These are phyloP conservation scores for Trichoderma atrobrunneum DNA, from an alignment of 2,329 filamentous ascomycete genomes.

Conservation along the genomic window DNA sequence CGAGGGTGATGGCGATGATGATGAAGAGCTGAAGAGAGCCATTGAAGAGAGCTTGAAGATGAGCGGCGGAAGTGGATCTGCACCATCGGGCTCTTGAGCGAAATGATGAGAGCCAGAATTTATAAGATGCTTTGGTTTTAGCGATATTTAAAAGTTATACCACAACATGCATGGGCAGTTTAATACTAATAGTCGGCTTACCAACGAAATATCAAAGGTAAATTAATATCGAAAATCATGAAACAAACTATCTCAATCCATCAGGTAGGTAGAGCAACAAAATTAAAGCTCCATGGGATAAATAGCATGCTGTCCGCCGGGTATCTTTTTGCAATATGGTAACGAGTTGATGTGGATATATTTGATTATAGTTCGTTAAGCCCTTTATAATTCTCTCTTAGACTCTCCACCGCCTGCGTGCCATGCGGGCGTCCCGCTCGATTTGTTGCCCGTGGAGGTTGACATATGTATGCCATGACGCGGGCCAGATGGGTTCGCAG, in stretches of 20 bases:
- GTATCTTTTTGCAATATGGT: not conserved
- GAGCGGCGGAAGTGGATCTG: conserved; percentile 31
- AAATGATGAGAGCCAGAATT: not conserved
- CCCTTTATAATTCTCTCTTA: not conserved
- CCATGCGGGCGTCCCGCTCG: not conserved
- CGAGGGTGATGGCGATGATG: conserved; percentile 51
- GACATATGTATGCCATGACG: not conserved
- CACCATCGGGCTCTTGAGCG: conserved; percentile 23
- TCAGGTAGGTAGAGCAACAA: not conserved
- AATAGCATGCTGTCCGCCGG: not conserved
- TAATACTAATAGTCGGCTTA: not conserved
- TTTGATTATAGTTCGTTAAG: not conserved
- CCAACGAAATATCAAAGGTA: not conserved
- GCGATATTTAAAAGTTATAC: not conserved
- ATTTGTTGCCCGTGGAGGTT: not conserved
- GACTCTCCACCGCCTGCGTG: not conserved
- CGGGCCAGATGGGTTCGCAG: not conserved
- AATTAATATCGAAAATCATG: not conserved
- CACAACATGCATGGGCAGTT: not conserved
- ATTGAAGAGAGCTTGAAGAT: conserved; percentile 55
- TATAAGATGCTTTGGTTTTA: not conserved
- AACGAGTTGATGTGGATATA: not conserved
- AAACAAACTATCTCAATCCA: not conserved
- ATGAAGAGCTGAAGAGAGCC: conserved; percentile 55
- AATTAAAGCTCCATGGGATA: not conserved